Evolutionary conservation across 495 filamentous ascomycete species (phyloP), one percentile per base, ranked within the genome.

Genomic region (Penicillium turbatum): DNA sequence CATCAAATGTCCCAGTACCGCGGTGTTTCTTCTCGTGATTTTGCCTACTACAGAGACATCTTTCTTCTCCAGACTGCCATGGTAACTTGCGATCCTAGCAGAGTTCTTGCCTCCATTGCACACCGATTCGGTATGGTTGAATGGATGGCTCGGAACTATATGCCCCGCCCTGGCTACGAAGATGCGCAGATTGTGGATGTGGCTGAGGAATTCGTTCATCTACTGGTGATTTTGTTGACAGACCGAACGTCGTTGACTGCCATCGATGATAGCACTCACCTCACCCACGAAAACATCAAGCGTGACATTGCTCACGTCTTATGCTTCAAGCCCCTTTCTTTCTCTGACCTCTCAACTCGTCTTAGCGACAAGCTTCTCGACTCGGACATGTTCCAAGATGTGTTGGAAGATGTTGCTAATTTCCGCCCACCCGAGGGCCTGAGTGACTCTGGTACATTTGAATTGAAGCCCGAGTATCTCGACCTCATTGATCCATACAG

Each of bases 1-100:
- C 93, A 99, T 66, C 93, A 99, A 66, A 90, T 90, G 70, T 86
- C 87, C 13, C 92, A 90, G 11, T 97, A 97, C 62, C 85, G 89
- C 41, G 90, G 89, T 37, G 88, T 97, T 34, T 79, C 81, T 1
- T 87, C 91, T 57, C 80, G 93, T 53, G 92, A 97, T 72, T 86
- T 96, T 45, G 88, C 89, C 1, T 91, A 96, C 63, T 89, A 95
- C 62, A 84, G 93, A 44, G 93, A 99, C 67, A 93, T 99, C 53
- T 95, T 96, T 69, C 78, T 97, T 16, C 72, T 99, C 15, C 93
- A 99, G 62, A 89, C 88, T 0, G 90, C 93, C 1, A 70, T 99
- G 64, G 89, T 95, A 11, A 81, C 89, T 2, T 95, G 92, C 64
- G 78, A 92, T 54, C 89, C 91, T 7, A 86, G 85, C 57, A 78